Conservation (phyloP, 1,284 basidiomycete genomes). For the Trametes hirsuta region DNA sequence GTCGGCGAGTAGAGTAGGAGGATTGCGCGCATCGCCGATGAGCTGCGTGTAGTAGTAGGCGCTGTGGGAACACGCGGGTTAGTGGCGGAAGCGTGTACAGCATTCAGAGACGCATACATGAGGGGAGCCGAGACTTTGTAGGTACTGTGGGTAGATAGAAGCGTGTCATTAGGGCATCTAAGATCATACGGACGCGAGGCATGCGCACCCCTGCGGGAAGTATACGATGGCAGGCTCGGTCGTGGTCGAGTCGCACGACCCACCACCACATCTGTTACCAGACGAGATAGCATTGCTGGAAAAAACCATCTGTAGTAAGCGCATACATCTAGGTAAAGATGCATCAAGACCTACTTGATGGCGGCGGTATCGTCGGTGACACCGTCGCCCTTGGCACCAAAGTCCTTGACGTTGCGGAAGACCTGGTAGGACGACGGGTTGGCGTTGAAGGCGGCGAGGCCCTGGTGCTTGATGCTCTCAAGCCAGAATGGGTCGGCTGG, state of each 20-base stretch:
- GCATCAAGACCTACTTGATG: slow-evolving; percentile 53
- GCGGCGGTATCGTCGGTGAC: slow-evolving; percentile 70
- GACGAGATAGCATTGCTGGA: slow-evolving; percentile 56
- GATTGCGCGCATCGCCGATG: slow-evolving; percentile 62
- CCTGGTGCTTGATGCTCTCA: slow-evolving; percentile 70
- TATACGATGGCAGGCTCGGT: slow-evolving; percentile 56
- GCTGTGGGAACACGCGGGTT: slow-evolving; percentile 11
- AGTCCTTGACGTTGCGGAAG: slow-evolving; percentile 74
- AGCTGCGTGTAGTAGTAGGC: slow-evolving; percentile 73
- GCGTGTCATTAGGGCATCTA: slow-evolving; percentile 2
- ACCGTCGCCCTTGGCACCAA: slow-evolving; percentile 69
- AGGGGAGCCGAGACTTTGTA: slow-evolving; percentile 68
- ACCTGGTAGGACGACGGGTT: slow-evolving; percentile 64
- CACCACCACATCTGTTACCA: slow-evolving; percentile 59
- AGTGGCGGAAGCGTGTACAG: slow-evolving; percentile 1
- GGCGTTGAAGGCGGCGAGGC: slow-evolving; percentile 57
- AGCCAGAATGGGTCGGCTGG: slow-evolving; percentile 70
- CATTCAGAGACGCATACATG: slow-evolving; percentile 31
- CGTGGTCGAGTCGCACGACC: slow-evolving; percentile 44
- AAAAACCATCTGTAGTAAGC: neutral
- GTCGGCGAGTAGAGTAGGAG: slow-evolving; percentile 63
- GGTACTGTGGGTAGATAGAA: slow-evolving; percentile 41
- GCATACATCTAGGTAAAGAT: neutral
- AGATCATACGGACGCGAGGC: slow-evolving; percentile 1
- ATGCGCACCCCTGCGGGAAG: slow-evolving; percentile 49